Percentiles rank a stretch among this genome's conserved stretches.
These are phyloP conservation scores for Pugionium dolabratum DNA, from an alignment of 345 rosid species.

Conservation along the genomic window DNA sequence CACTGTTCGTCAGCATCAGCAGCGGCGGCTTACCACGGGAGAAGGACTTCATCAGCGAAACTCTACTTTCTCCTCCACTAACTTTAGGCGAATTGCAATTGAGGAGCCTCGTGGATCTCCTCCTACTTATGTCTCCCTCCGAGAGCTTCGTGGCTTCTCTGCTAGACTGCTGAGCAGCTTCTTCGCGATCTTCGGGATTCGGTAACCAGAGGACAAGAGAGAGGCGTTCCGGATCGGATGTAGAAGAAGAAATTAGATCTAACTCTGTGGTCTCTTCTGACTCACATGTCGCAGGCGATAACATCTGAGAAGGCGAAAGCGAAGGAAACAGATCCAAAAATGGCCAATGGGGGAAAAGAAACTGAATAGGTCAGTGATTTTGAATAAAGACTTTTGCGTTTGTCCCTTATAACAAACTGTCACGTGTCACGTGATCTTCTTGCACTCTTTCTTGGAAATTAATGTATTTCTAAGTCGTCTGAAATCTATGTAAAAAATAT, in stretches of 20 bases:
- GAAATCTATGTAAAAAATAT: too few species aligned
- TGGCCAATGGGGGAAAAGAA: neutral
- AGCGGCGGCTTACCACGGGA: slow-evolving; percentile 17
- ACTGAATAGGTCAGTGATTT: neutral
- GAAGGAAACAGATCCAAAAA: neutral
- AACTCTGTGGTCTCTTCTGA: neutral
- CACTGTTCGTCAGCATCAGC: slow-evolving; percentile 1
- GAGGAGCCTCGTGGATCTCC: slow-evolving; percentile 34
- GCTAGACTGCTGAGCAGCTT: slow-evolving; percentile 9
- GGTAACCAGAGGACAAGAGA: slow-evolving; percentile 29
- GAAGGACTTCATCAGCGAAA: neutral
- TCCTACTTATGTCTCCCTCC: slow-evolving; percentile 17
- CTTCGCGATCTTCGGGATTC: neutral
- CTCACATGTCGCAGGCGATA: slow-evolving; percentile 34
- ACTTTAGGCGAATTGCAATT: slow-evolving; percentile 8
- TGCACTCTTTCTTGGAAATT: neutral
- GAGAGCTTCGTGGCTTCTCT: neutral
- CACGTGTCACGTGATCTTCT: neutral
- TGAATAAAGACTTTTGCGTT: neutral
- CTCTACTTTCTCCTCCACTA: slow-evolving; percentile 3
- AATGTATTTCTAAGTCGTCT: too few species aligned
- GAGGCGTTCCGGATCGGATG: slow-evolving; percentile 26
- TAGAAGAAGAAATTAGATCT: neutral
- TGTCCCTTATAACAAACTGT: neutral
- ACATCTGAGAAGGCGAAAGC: slow-evolving; percentile 16